Base-by-base conservation (phyloP, 768 basidiomycete species). In the Mrakia hoshinonis region DNA sequence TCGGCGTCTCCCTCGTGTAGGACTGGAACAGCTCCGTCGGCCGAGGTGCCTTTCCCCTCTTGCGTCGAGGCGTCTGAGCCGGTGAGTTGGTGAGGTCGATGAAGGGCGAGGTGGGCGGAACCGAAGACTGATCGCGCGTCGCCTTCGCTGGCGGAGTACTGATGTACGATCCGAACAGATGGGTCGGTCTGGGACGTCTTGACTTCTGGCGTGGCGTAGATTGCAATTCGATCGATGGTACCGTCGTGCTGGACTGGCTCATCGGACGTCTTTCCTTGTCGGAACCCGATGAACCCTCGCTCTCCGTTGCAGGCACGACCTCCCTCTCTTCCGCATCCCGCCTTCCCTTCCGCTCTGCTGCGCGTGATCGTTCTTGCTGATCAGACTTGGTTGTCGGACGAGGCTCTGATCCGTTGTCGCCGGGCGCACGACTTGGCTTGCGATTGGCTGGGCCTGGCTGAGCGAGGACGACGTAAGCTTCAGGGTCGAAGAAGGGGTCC, bases 401-500 rank as follows among this genome's bases (percentile, higher is more conserved):
- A 20, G 18, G 39, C 39, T 20, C 31, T 13, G 22, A 24, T 9
- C 12, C 38, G 12, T 43, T 6, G 3, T 6, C 34, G 29, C 47
- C 31, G 5, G 10, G 0, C 46, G 48, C 13, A 24, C 11, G 1
- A 1, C 26, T 31, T 31, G 1, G 29, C 29, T 2, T 12, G 36
- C 58, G 36, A 39, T 9, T 39, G 31, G 15, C 9, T 22, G 12
- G 11, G 31, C 15, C 36, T 13, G 58, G 58, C 36, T 22, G 31
- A 22, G 34, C 39, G 15, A 69, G 55, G 22, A 62, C 43, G n/a
- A 55, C 34, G 46, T 60, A 58, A 36, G 38, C 43, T 31, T 20
- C 29, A 2, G 68, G 68, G 15, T 69, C 68, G 18, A 69, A 69
- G 47, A 69, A 69, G 0, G 68, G 31, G 15, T 69, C 68, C 13